Base-by-base conservation (phyloP, 345 rosid species). In the Punica granatum region DNA sequence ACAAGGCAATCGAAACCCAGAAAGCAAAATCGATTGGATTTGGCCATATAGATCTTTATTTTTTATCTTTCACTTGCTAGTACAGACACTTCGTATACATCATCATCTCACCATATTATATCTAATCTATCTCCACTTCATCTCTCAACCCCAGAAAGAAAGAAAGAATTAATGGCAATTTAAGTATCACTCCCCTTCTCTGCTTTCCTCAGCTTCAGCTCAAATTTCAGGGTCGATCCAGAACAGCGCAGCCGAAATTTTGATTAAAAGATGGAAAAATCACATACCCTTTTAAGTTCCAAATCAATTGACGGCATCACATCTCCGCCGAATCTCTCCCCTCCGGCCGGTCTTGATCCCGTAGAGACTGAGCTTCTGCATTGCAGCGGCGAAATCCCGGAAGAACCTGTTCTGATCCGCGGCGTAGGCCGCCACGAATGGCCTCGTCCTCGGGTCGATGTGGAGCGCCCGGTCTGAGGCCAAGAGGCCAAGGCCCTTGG, bases 311-410 rank as follows among this genome's bases (percentile, higher is more conserved):
- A 85, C 65, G 6, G 95, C 92, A 79, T 90, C 95, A 70, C 99
- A 93, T 80, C 89, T 89, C 77, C 77, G 90, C 73, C 99, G 82
- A 74, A 90, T 85, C 86, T 93, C 99, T 8, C 98, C 98, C 61
- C 79, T 77, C 46, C 96, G 77, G 33, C 97, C 99, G 11, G 96
- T 90, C 80, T 78, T 71, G 34, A 93, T 64, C 64, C 97, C 94
- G 51, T 75, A 73, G 9, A 86, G 77, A 61, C 96, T 89, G 28
- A 90, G 82, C 86, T 90, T 90, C 81, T 84, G 85, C 92, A 93
- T 90, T 19, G 96, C 97, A 49, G 14, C 70, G 10, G 78, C 90
- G 68, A 93, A 93, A 51, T 84, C 97, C 32, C 73, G 67, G 61
- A 93, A 90, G 74, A 90, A 93, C 65, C 32, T 75, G 68, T 66